Conservation (phyloP, 768 basidiomycete genomes). For the Russula griseocarnosa region DNA sequence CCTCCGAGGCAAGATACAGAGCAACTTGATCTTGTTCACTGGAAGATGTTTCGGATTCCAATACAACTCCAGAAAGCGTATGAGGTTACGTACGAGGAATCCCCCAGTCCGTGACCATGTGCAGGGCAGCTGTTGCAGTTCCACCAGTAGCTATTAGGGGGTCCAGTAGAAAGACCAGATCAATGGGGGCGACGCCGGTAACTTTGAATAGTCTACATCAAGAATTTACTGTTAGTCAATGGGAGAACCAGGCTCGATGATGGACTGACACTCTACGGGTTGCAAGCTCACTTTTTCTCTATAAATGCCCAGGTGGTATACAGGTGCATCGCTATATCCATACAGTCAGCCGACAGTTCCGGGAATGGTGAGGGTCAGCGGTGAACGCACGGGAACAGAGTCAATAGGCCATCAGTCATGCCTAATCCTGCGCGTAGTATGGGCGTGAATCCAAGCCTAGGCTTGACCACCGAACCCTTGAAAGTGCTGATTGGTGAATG, state of each 20-base stretch:
- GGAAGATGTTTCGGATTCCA: neutral
- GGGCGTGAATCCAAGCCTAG: conserved; percentile 80
- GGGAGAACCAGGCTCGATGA: neutral
- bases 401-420: conserved; percentile 85
- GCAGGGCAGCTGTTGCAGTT: conserved; percentile 81
- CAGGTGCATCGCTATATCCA: conserved; percentile 58
- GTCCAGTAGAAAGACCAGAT: conserved; percentile 83
- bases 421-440: conserved; percentile 91
- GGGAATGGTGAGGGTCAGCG: neutral
- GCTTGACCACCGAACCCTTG: conserved; percentile 69
- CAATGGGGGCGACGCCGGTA: conserved; percentile 71
- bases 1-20: conserved; percentile 72
- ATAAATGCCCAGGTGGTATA: conserved; percentile 88
- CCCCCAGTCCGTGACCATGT: conserved; percentile 85
- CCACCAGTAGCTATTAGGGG: conserved; percentile 94
- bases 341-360: neutral
- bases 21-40: conserved; percentile 74
- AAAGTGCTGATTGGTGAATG: conserved; percentile 77
- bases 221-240: neutral
- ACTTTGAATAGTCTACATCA: conserved; percentile 78
- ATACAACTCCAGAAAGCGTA: neutral
- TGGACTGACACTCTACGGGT: conserved; percentile 76
- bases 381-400: conserved; percentile 71
- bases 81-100: conserved; percentile 49
- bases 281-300: conserved; percentile 83